These are phyloP conservation scores for Jatropha podagrica DNA, from an alignment of 441 rosid genomes.

Conservation along the genomic window DNA sequence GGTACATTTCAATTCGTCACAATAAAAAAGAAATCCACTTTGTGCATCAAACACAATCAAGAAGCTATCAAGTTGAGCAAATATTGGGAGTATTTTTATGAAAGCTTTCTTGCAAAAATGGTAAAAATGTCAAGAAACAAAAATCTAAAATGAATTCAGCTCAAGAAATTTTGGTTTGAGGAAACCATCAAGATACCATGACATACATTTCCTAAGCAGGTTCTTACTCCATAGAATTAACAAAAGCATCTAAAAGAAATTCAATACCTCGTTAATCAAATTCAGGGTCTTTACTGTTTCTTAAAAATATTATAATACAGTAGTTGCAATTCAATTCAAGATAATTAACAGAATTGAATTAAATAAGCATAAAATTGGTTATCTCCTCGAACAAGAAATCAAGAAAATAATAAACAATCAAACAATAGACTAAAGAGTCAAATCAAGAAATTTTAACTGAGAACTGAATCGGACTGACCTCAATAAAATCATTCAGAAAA, in stretches of 20 bases:
- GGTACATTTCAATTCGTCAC: not conserved
- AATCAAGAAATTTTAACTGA: not conserved
- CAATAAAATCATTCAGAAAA: constrained; percentile 54
- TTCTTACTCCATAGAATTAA: not conserved
- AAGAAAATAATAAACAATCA: not conserved
- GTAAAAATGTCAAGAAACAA: no score
- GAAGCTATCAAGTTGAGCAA: no score
- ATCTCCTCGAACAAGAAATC: not conserved
- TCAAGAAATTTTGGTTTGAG: no score
- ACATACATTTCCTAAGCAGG: not conserved
- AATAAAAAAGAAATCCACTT: not conserved
- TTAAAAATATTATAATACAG: no score
- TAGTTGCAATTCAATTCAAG: not conserved
- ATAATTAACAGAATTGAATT: no score
- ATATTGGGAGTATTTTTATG: no score
- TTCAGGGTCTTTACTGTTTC: not conserved
- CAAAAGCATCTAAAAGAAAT: not conserved
- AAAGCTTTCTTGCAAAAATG: no score
- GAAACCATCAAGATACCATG: no score
- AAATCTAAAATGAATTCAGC: no score
- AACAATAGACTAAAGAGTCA: not conserved
- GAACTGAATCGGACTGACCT: constrained; percentile 35
- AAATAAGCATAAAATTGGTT: not conserved
- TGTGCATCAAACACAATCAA: not conserved
- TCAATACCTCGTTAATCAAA: no score